Evolutionary conservation across 331 rosid genomes (phyloP).

Genomic region (Erythrophleum ivorense): DNA sequence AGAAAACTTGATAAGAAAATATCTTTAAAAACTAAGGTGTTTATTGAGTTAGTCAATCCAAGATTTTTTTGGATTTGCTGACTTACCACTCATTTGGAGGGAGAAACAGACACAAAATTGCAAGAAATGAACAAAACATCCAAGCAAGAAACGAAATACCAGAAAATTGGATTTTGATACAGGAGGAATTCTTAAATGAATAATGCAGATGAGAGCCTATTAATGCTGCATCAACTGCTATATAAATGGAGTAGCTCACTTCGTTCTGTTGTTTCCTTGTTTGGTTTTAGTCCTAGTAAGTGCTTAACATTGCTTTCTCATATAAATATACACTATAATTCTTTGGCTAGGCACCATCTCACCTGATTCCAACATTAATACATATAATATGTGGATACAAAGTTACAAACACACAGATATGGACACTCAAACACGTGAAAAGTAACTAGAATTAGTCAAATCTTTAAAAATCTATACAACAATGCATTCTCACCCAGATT

Average conservation of each 20-base stretch:
- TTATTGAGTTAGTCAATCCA: too few species aligned
- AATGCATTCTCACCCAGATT: constrained; percentile 13
- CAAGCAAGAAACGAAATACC: not conserved
- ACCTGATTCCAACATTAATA: not conserved
- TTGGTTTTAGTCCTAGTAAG: not conserved
- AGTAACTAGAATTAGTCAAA: constrained; percentile 12
- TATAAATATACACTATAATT: too few species aligned
- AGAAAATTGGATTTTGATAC: not conserved
- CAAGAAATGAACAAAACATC: not conserved
- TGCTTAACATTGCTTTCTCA: too few species aligned
- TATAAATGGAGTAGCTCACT: not conserved
- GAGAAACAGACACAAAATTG: not conserved
- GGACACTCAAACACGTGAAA: not conserved
- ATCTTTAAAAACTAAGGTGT: too few species aligned
- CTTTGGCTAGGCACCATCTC: not conserved
- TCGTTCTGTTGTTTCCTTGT: not conserved
- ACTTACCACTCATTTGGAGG: not conserved
- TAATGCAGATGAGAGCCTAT: not conserved
- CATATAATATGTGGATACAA: not conserved
- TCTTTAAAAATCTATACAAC: not conserved
- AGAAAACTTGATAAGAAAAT: too few species aligned
- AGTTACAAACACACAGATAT: not conserved
- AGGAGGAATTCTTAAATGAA: not conserved
- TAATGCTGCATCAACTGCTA: not conserved
- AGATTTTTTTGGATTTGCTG: too few species aligned